These are phyloP conservation scores for Ophiostoma sp. DNA, from an alignment of 2,329 filamentous ascomycete genomes.

Conservation along the genomic window DNA sequence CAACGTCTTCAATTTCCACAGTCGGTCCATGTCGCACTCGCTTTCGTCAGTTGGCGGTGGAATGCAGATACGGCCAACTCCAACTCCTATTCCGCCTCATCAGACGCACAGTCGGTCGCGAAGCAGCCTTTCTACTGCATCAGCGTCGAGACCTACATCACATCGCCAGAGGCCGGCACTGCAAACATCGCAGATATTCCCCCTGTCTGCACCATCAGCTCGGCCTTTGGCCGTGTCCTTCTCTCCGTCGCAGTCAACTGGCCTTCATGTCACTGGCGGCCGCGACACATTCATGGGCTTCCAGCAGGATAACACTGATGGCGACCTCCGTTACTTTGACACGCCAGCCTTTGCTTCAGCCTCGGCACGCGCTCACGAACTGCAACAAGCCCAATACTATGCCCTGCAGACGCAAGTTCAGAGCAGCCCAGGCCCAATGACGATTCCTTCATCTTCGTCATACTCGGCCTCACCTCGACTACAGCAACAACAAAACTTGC, in stretches of 20 bases:
- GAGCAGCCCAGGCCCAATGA: neutral
- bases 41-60: neutral
- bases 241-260: neutral
- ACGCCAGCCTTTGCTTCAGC: constrained; percentile 1
- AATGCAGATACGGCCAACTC: no score
- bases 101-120: neutral
- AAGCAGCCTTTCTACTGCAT: neutral
- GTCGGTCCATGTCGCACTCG: neutral
- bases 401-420: neutral
- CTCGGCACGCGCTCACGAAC: neutral
- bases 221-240: neutral
- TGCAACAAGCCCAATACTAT: neutral
- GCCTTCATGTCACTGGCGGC: neutral
- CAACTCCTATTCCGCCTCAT: neutral
- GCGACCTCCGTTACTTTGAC: neutral
- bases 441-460: neutral
- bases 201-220: neutral
- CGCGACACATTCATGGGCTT: constrained; percentile 8
- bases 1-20: neutral
- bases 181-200: neutral
- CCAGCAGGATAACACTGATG: neutral
- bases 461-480: neutral
- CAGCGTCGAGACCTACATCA: neutral
- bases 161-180: no score
- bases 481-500: neutral